Conservation (phyloP, 2,329 filamentous ascomycete genomes). For the Cryphonectria parasitica region DNA sequence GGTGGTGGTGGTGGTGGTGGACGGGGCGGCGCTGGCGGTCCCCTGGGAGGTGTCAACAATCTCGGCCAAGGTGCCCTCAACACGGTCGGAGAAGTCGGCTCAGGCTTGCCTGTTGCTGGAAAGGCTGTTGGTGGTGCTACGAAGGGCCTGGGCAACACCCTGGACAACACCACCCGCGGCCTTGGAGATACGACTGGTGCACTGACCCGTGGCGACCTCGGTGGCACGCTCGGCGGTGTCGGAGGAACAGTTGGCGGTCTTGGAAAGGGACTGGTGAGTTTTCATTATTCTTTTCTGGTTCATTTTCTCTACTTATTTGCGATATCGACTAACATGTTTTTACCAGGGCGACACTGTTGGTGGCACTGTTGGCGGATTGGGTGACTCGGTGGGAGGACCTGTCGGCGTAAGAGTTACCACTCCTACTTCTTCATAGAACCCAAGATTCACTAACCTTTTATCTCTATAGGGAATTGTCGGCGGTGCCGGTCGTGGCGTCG, state of each 20-base stretch:
- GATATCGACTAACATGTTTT: not conserved
- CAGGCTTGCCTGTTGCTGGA: constrained; percentile 23
- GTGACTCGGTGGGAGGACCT: constrained; percentile 26
- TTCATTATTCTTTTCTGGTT: too few species aligned
- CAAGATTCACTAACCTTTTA: not conserved
- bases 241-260: constrained; percentile 28
- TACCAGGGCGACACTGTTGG: constrained; percentile 27
- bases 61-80: constrained; percentile 19
- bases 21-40: constrained; percentile 8
- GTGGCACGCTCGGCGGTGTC: constrained; percentile 20
- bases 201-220: constrained; percentile 24
- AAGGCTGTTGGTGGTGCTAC: constrained; percentile 27
- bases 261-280: constrained; percentile 27
- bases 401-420: constrained; percentile 14
- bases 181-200: constrained; percentile 28
- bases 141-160: constrained; percentile 20
- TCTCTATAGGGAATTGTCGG: constrained; percentile 21
- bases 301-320: too few species aligned
- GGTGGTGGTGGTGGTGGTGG: constrained; percentile 14
- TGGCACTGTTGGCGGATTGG: constrained; percentile 27
- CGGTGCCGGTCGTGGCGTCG: constrained; percentile 25
- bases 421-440: not conserved
- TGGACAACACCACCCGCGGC: constrained; percentile 23
- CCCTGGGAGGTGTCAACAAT: constrained; percentile 19
- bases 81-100: constrained; percentile 24